These are phyloP conservation scores for Phytophthora litchii DNA, from an alignment of 352 stramenopile genomes.

Conservation along the genomic window DNA sequence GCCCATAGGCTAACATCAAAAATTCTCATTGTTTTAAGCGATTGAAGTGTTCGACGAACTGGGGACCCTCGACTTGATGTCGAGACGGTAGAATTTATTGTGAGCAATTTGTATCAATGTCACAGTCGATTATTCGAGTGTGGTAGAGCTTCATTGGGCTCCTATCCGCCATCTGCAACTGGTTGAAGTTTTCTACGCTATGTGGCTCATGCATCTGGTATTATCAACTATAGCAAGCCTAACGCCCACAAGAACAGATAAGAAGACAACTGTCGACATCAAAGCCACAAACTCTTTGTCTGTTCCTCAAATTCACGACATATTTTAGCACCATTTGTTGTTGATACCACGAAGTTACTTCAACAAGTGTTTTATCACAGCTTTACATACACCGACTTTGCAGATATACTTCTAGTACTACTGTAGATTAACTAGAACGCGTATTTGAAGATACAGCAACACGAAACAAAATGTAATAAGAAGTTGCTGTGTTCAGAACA, in stretches of 20 bases:
- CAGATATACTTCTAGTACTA: too few relatives aligned
- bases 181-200: slow-evolving; percentile 2
- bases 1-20: background rate
- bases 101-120: background rate
- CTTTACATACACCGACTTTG: too few relatives aligned
- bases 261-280: slow-evolving; percentile 3
- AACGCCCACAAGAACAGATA: background rate
- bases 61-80: slow-evolving; percentile 6
- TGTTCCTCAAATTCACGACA: background rate
- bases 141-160: slow-evolving; percentile 16
- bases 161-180: slow-evolving; percentile 12
- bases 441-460: too few relatives aligned
- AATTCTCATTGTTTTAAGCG: slow-evolving; percentile 3
- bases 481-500: too few relatives aligned
- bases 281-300: background rate
- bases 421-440: too few relatives aligned
- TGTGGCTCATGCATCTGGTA: background rate
- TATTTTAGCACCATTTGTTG: background rate
- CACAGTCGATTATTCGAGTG: background rate
- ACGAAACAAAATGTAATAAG: too few relatives aligned
- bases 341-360: too few relatives aligned
- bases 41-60: background rate
- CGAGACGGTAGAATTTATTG: slow-evolving; percentile 9
- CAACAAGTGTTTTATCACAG: too few relatives aligned
- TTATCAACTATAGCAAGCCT: too few relatives aligned